Percentiles rank a stretch among this genome's conserved stretches.
Conservation (phyloP, 345 rosid genomes). For the Noccaea caerulescens region DNA sequence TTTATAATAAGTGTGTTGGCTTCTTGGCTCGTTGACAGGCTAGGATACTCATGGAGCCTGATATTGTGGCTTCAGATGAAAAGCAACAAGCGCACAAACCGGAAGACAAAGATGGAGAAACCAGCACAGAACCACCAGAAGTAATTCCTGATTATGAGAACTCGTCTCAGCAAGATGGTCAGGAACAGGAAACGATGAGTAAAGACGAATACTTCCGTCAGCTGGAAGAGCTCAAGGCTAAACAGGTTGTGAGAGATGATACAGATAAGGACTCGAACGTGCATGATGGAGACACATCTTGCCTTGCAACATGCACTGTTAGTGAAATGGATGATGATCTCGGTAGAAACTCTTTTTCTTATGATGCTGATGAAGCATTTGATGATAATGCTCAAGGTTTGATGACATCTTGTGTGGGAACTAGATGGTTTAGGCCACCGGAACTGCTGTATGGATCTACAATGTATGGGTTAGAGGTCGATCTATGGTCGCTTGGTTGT, state of each 20-base stretch:
- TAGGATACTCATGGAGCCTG: conserved; percentile 75
- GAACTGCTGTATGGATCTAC: conserved; percentile 92
- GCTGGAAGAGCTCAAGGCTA: conserved; percentile 59
- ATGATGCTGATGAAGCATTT: conserved; percentile 60
- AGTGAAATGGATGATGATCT: conserved; percentile 69
- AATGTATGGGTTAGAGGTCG: conserved; percentile 77
- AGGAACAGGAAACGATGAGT: conserved; percentile 41
- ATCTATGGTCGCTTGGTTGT: conserved; percentile 93
- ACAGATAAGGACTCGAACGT: conserved; percentile 64
- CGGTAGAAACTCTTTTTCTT: conserved; percentile 56
- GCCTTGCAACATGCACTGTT: conserved; percentile 88
- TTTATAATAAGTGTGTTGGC: conserved; percentile 23
- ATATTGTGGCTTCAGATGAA: conserved; percentile 50
- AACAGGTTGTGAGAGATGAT: conserved; percentile 48
- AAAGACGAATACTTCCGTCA: conserved; percentile 63
- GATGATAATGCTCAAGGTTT: conserved; percentile 50
- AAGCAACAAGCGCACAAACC: conserved; percentile 45
- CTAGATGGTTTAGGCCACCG: conserved; percentile 97
- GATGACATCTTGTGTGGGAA: conserved; percentile 91
- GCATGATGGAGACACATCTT: conserved; percentile 71
- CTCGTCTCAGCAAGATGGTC: conserved; percentile 43
- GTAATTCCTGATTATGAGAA: conserved; percentile 48
- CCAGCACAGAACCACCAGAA: conserved; percentile 42
- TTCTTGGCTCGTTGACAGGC: conserved; percentile 58
- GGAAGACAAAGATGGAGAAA: conserved; percentile 42